Base-by-base conservation (phyloP, 1,284 basidiomycete genomes). In the Schizophyllum commune region DNA sequence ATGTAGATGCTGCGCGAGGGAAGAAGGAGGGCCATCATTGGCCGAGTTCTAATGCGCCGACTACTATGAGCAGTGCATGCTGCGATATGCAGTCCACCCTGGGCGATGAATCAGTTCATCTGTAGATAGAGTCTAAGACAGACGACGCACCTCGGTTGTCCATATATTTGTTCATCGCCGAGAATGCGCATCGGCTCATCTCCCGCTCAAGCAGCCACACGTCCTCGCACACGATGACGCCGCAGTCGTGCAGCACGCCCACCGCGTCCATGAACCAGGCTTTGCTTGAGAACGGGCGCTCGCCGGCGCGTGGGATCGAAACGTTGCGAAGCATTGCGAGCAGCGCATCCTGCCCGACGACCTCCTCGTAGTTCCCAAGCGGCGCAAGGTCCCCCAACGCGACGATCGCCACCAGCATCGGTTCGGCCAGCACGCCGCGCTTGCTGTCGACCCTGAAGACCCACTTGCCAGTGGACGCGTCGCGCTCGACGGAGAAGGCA, bases 261-360 rank as follows among this genome's bases (percentile, higher is more conserved):
- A 79, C 75, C 15, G 75, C 76, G 53, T 79, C 76, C 21, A 79
- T 65, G 63, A 79, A 79, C 77, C 77, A 79, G n/a, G 72, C 71
- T 51, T 77, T 67, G 1, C 76, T 76, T 64, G 72, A 76, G 64
- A 78, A 79, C 60, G 78, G 77, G 27, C 67, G 66, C 19, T 27
- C 32, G 70, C 70, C n/a, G 66, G 68, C 61, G 8, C 63, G 59
- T 0, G 77, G 77, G 19, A 77, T 73, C 20, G 65, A 67, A 20
- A 78, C 76, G 15, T 73, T 74, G 59, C 69, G 70, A 66, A 79
- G 77, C 69, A 79, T 77, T 17, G 73, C 71, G 58, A 73, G 32
- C 47, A 79, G 64, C 55, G 73, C 74, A 61, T 77, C 76, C 62
- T 68, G 66, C 15, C 74, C 75, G 5, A 79, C 74, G 9, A 77